Evolutionary conservation across 192 early-diverging fungal species (phyloP).

Genomic region (Dissophora globulifera): DNA sequence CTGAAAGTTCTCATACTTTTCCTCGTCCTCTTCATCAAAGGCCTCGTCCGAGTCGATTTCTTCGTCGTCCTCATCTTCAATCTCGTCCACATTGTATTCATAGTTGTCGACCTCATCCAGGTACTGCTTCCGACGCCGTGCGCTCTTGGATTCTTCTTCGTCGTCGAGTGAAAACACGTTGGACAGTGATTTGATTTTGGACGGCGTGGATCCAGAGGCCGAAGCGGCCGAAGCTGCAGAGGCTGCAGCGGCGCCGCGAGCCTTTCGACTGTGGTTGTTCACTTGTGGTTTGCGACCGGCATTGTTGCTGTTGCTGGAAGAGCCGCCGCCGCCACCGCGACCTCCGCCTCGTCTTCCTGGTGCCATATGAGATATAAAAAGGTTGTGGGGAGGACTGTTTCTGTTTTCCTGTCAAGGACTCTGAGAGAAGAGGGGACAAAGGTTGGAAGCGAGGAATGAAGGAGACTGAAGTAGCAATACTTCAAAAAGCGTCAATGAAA

Average conservation of each 20-base stretch:
- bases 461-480: too few relatives aligned
- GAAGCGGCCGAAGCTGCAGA: conserved; percentile 2
- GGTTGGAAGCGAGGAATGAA: not conserved
- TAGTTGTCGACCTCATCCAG: conserved; percentile 73
- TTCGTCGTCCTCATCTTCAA: conserved; percentile 91
- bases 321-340: conserved; percentile 8
- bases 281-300: conserved; percentile 25
- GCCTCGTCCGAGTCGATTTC: conserved; percentile 94
- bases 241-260: conserved; percentile 29
- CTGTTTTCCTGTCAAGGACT: not conserved
- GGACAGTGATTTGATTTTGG: conserved; percentile 35
- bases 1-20: conserved; percentile 79
- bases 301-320: conserved; percentile 2
- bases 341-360: conserved; percentile 46
- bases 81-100: conserved; percentile 79
- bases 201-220: not conserved
- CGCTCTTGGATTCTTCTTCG: conserved; percentile 53
- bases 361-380: conserved; percentile 35
- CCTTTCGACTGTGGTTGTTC: conserved; percentile 45
- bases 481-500: too few relatives aligned
- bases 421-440: conserved; percentile 1
- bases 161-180: conserved; percentile 55
- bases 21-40: conserved; percentile 87
- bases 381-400: too few relatives aligned
- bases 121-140: conserved; percentile 54